Conservation (phyloP, 768 basidiomycete species). For the Boletus pseudo-olivaceus region DNA sequence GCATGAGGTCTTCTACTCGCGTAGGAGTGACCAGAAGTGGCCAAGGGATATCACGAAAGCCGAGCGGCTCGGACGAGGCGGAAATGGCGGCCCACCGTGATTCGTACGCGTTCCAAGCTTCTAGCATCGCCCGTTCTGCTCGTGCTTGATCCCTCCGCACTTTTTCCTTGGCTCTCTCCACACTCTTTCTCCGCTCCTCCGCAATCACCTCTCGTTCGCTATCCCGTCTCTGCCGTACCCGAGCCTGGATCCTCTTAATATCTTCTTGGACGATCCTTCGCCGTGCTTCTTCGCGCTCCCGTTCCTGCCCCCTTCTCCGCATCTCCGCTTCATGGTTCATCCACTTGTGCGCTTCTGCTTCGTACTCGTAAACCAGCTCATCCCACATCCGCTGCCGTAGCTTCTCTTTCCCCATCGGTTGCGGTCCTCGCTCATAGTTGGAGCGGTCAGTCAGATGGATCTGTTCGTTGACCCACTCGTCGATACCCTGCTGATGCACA, state of each 20-base stretch:
- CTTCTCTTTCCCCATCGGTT: slow-evolving; percentile 27
- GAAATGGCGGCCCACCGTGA: slow-evolving; percentile 55
- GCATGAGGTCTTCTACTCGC: slow-evolving; percentile 47
- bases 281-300: slow-evolving; percentile 42
- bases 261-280: slow-evolving; percentile 52
- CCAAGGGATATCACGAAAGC: slow-evolving; percentile 71
- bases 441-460: slow-evolving; percentile 35
- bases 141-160: slow-evolving; percentile 42
- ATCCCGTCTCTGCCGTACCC: slow-evolving; percentile 48
- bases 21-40: slow-evolving; percentile 48
- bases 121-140: slow-evolving; percentile 42
- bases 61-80: slow-evolving; percentile 43
- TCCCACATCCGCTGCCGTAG: slow-evolving; percentile 46
- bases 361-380: slow-evolving; percentile 49
- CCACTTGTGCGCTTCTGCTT: slow-evolving; percentile 50
- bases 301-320: slow-evolving; percentile 42
- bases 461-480: slow-evolving; percentile 64
- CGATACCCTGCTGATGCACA: slow-evolving; percentile 48
- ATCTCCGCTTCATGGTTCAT: slow-evolving; percentile 48
- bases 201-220: slow-evolving; percentile 45
- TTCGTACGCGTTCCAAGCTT: slow-evolving; percentile 67
- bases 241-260: slow-evolving; percentile 49
- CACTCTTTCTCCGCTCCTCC: slow-evolving; percentile 42
- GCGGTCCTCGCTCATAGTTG: slow-evolving; percentile 24
- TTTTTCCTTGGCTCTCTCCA: slow-evolving; percentile 37